phyloP scores from a whole-genome alignment of 768 basidiomycete genomes.

The Agaricus sinodeliciosus region DNA sequence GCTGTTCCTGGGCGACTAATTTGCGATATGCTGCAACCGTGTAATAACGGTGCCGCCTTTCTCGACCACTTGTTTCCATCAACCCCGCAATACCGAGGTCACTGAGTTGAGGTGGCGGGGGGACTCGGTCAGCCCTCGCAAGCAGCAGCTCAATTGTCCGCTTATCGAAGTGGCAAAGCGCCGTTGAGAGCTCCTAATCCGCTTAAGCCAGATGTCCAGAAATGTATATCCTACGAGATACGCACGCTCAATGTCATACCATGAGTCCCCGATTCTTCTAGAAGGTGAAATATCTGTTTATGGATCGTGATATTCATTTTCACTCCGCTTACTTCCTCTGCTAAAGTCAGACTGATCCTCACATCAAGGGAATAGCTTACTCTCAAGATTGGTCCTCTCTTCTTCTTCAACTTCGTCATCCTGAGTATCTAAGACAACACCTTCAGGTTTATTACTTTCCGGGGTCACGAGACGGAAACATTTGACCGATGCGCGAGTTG shows the following conservation, averaged over 20 bases:
- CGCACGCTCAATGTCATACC: conserved; percentile 72
- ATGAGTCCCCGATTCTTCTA: conserved; percentile 58
- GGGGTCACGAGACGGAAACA: conserved; percentile 59
- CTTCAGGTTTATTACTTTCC: conserved; percentile 33
- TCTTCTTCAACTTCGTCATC: conserved; percentile 26
- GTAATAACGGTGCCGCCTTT: conserved; percentile 83
- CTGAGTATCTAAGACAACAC: conserved; percentile 29
- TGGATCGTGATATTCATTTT: conserved; percentile 68
- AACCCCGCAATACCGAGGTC: conserved; percentile 66
- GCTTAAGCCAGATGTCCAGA: neutral
- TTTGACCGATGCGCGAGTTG: conserved; percentile 41
- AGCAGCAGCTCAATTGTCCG: conserved; percentile 82
- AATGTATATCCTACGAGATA: neutral
- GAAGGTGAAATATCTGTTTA: conserved; percentile 68
- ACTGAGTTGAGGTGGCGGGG: conserved; percentile 63
- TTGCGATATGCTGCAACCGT: conserved; percentile 62
- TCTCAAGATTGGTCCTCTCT: conserved; percentile 27
- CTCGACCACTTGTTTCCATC: conserved; percentile 79
- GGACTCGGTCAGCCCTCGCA: conserved; percentile 54
- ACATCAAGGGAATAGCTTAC: conserved; percentile 16
- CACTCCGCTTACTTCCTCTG: conserved; percentile 25
- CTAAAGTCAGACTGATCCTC: neutral
- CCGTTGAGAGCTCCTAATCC: conserved; percentile 52
- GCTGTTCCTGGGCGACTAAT: conserved; percentile 57
- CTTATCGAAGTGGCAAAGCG: conserved; percentile 67